A percentile compares a stretch with the other conserved stretches of the same genome.
phyloP scores from a whole-genome alignment of 2,329 filamentous ascomycete genomes.

The Aspergillus nomiae region DNA sequence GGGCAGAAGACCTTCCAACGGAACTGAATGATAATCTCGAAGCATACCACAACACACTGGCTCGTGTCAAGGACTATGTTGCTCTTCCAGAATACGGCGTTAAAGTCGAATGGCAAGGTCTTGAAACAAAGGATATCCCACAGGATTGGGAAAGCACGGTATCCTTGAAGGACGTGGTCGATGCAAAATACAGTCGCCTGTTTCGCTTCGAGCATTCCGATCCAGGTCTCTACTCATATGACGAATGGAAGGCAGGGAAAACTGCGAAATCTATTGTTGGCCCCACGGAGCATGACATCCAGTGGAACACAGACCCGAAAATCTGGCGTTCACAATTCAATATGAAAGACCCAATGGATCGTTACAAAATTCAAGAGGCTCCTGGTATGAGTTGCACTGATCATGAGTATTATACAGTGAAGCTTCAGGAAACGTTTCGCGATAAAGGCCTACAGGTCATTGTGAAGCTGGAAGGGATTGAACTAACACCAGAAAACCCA shows the following conservation, averaged over 20 bases:
- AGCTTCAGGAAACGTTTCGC: constrained; percentile 16
- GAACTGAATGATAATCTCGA: background rate
- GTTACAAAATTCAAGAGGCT: background rate
- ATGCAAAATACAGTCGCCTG: constrained; percentile 7
- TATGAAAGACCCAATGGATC: constrained; percentile 1
- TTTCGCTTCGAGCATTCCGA: constrained; percentile 18
- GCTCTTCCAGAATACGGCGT: background rate
- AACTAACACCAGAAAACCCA: constrained; percentile 13
- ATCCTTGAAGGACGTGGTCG: background rate
- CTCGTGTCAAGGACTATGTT: background rate
- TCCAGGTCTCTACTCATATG: constrained; percentile 17
- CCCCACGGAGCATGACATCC: background rate
- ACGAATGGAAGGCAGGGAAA: constrained; percentile 17
- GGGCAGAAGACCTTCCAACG: background rate
- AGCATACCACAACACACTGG: background rate
- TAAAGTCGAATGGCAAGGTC: background rate
- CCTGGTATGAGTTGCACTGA: background rate
- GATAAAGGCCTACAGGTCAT: constrained; percentile 18
- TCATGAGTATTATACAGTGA: constrained; percentile 17
- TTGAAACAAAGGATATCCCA: constrained; percentile 1
- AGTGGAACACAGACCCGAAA: background rate
- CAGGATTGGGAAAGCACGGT: constrained; percentile 7
- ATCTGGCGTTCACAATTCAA: background rate
- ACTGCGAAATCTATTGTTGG: constrained; percentile 13
- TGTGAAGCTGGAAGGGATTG: constrained; percentile 12